Evolutionary conservation across 1,284 basidiomycete species (phyloP).

Genomic region (Ustilago tritici): DNA sequence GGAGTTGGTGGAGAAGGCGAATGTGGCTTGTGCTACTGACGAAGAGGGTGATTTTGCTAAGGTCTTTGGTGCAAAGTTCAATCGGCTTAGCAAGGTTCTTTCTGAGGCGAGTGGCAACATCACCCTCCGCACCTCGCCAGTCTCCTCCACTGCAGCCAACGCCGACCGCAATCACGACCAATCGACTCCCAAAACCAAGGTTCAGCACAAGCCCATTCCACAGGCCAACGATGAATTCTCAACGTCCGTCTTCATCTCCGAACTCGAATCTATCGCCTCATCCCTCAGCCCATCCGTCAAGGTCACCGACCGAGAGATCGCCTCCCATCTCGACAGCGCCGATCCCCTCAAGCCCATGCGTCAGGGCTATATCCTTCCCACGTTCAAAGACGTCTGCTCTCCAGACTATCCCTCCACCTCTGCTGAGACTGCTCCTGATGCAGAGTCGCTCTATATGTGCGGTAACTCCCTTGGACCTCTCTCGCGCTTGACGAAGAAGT

Average conservation of each 20-base stretch:
- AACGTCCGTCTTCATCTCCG: slow-evolving; percentile 27
- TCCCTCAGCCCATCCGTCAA: slow-evolving; percentile 32
- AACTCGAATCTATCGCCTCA: slow-evolving; percentile 44
- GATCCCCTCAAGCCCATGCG: slow-evolving; percentile 51
- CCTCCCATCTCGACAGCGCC: slow-evolving; percentile 41
- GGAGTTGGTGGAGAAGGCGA: slow-evolving; percentile 39
- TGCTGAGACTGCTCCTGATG: slow-evolving; percentile 38
- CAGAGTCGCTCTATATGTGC: slow-evolving; percentile 82
- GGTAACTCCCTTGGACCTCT: slow-evolving; percentile 94
- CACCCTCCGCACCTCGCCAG: slow-evolving; percentile 11
- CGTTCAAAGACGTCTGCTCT: slow-evolving; percentile 50
- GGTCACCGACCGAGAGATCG: slow-evolving; percentile 48
- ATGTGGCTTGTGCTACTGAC: slow-evolving; percentile 38
- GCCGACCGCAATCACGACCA: neutral
- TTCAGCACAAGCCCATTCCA: slow-evolving; percentile 21
- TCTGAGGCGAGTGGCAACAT: slow-evolving; percentile 41
- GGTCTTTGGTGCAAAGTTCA: slow-evolving; percentile 46
- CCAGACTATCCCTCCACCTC: slow-evolving; percentile 22
- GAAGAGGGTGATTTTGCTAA: slow-evolving; percentile 38
- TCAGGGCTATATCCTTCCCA: slow-evolving; percentile 52
- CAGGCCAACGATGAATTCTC: slow-evolving; percentile 46
- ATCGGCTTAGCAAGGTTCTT: slow-evolving; percentile 45
- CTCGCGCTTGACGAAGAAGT: slow-evolving; percentile 78
- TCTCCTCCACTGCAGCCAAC: neutral
- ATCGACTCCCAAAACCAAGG: neutral